Percentiles rank a stretch among this genome's conserved stretches.
Evolutionary conservation across 352 stramenopile genomes (phyloP).

Genomic region (Lagenidium giganteum): DNA sequence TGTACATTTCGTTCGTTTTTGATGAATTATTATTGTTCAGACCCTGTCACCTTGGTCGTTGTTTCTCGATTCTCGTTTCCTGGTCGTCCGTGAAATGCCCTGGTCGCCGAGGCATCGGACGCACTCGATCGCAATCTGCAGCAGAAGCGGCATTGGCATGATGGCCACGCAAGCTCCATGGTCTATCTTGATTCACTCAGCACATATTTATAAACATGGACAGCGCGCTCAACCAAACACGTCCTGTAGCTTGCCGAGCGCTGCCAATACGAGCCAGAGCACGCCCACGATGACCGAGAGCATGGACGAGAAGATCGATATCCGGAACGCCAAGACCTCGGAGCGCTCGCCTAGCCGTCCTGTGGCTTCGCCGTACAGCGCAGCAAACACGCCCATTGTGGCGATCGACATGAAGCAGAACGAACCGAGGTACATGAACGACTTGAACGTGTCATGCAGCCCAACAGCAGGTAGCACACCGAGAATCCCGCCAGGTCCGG

Average conservation of each 20-base stretch:
- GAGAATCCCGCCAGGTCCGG: slow-evolving; percentile 72
- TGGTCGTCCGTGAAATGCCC: too few relatives aligned
- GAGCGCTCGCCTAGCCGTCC: slow-evolving; percentile 62
- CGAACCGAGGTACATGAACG: slow-evolving; percentile 80
- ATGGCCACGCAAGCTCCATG: neutral
- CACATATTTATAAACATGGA: neutral
- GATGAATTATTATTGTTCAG: too few relatives aligned
- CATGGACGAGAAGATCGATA: slow-evolving; percentile 80
- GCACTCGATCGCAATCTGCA: neutral
- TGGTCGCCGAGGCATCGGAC: too few relatives aligned
- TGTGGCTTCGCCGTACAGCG: slow-evolving; percentile 75
- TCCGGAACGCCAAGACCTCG: slow-evolving; percentile 68
- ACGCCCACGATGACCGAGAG: slow-evolving; percentile 80
- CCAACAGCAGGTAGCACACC: slow-evolving; percentile 88
- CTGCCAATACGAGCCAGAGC: slow-evolving; percentile 75
- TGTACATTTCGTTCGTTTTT: too few relatives aligned
- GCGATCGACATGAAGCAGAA: slow-evolving; percentile 88
- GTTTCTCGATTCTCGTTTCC: too few relatives aligned
- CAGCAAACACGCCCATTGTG: slow-evolving; percentile 89
- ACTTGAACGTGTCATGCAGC: slow-evolving; percentile 77
- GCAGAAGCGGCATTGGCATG: too few relatives aligned
- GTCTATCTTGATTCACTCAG: neutral
- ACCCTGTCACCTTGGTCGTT: too few relatives aligned
- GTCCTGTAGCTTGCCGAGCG: slow-evolving; percentile 70
- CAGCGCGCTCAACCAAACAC: slow-evolving; percentile 52